phyloP scores from a whole-genome alignment of 768 basidiomycete species.

The Boletus reticulatus region DNA sequence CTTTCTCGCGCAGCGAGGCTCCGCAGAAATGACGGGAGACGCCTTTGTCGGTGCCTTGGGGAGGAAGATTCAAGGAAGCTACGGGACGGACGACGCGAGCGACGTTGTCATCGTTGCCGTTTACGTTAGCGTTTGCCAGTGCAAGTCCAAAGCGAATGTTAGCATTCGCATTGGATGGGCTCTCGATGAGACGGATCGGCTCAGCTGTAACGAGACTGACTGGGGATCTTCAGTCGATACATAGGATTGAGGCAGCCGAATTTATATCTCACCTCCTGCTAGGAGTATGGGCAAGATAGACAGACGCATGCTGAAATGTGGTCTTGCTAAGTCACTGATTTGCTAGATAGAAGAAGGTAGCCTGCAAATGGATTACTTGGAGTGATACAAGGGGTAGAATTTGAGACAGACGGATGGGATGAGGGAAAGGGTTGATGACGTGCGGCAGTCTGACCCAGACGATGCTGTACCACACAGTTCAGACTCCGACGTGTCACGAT shows the following conservation, averaged over 20 bases:
- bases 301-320: constrained; percentile 34
- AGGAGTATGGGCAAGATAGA: constrained; percentile 36
- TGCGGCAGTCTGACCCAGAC: neutral
- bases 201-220: constrained; percentile 43
- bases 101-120: constrained; percentile 26
- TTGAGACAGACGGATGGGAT: neutral
- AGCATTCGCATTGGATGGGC: constrained; percentile 28
- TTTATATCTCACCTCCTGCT: constrained; percentile 31
- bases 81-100: constrained; percentile 17
- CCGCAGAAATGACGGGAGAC: constrained; percentile 30
- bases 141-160: constrained; percentile 41
- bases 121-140: constrained; percentile 32
- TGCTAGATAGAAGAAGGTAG: neutral
- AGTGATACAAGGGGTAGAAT: neutral
- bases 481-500: constrained; percentile 19
- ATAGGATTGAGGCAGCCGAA: neutral
- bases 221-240: constrained; percentile 10
- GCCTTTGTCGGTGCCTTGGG: constrained; percentile 9
- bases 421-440: neutral
- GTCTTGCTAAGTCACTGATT: neutral
- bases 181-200: constrained; percentile 48
- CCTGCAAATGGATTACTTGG: neutral
- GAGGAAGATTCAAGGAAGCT: constrained; percentile 5
- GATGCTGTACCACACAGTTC: constrained; percentile 13
- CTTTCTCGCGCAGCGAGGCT: constrained; percentile 45